Conservation (phyloP, 2,329 filamentous ascomycete species). For the Bipolaris zeicola region DNA sequence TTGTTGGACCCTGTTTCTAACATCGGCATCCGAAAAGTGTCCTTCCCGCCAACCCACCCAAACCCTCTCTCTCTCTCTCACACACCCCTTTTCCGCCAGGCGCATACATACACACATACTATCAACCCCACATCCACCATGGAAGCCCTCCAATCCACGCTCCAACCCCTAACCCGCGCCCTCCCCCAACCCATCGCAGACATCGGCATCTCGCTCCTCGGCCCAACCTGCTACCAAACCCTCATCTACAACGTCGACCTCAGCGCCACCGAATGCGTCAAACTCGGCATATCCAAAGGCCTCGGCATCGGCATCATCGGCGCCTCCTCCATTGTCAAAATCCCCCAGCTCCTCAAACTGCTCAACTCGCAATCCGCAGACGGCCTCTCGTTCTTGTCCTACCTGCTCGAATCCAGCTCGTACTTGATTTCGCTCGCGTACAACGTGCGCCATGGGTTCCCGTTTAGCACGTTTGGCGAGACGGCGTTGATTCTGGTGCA, state of each 20-base stretch:
- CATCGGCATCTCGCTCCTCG: constrained; percentile 65
- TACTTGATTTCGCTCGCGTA: constrained; percentile 92
- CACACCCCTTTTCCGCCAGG: neutral
- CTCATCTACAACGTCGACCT: constrained; percentile 85
- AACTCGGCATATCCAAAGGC: constrained; percentile 88
- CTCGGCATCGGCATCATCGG: constrained; percentile 93
- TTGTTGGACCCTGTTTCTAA: constrained; percentile 1
- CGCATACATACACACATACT: neutral
- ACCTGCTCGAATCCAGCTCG: constrained; percentile 86
- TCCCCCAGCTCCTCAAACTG: constrained; percentile 95
- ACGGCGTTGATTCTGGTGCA: constrained; percentile 89
- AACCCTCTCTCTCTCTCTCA: neutral
- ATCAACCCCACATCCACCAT: constrained; percentile 35
- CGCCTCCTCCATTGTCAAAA: constrained; percentile 89
- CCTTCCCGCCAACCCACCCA: constrained; percentile 8
- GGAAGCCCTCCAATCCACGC: constrained; percentile 51
- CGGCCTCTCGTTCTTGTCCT: constrained; percentile 87
- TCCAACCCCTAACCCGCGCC: constrained; percentile 48
- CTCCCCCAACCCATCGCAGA: constrained; percentile 48
- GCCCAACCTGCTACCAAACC: constrained; percentile 80
- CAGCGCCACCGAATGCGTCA: constrained; percentile 77
- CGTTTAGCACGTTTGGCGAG: constrained; percentile 97
- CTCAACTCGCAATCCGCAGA: constrained; percentile 77
- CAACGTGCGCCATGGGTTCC: constrained; percentile 87
- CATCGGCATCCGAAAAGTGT: constrained; percentile 9